A percentile compares a stretch with the other conserved stretches of the same genome.
These are phyloP conservation scores for Nitzschia inconspicua DNA, from an alignment of 108 stramenopile genomes.

Conservation along the genomic window DNA sequence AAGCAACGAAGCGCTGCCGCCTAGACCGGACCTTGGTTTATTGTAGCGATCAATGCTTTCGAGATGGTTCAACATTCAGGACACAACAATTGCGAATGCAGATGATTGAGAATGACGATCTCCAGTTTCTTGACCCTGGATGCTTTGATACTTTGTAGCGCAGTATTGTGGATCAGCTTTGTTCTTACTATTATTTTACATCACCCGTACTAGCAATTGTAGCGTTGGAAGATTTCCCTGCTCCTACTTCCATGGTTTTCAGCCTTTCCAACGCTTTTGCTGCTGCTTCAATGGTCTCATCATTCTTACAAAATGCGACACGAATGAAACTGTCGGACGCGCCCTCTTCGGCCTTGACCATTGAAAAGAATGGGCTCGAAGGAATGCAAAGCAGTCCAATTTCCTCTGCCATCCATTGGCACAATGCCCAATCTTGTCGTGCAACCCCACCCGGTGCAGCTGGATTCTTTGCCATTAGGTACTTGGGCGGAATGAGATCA, in stretches of 20 bases:
- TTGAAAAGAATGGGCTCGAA: conserved; percentile 90
- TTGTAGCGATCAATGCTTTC: no score
- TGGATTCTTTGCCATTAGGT: conserved; percentile 46
- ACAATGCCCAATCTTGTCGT: conserved; percentile 83
- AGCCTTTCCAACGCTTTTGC: conserved; percentile 49
- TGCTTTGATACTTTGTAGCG: no score
- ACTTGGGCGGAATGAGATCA: conserved; percentile 38
- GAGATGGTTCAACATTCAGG: no score
- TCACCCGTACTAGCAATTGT: no score
- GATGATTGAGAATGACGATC: no score
- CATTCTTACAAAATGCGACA: conserved; percentile 97
- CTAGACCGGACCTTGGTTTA: no score
- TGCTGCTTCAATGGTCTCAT: conserved; percentile 87
- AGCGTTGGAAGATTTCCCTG: no score
- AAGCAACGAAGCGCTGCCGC: no score
- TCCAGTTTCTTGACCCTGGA: no score
- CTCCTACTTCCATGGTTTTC: neutral
- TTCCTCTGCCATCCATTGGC: conserved; percentile 94
- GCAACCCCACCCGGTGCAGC: conserved; percentile 77
- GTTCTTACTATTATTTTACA: no score
- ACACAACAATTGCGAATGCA: no score
- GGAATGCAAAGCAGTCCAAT: conserved; percentile 94
- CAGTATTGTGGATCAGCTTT: no score
- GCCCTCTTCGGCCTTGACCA: conserved; percentile 51
- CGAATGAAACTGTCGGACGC: conserved; percentile 85